A percentile compares a stretch with the other conserved stretches of the same genome.
These are phyloP conservation scores for Achaetomiella virescens DNA, from an alignment of 495 filamentous ascomycete species.

Conservation along the genomic window DNA sequence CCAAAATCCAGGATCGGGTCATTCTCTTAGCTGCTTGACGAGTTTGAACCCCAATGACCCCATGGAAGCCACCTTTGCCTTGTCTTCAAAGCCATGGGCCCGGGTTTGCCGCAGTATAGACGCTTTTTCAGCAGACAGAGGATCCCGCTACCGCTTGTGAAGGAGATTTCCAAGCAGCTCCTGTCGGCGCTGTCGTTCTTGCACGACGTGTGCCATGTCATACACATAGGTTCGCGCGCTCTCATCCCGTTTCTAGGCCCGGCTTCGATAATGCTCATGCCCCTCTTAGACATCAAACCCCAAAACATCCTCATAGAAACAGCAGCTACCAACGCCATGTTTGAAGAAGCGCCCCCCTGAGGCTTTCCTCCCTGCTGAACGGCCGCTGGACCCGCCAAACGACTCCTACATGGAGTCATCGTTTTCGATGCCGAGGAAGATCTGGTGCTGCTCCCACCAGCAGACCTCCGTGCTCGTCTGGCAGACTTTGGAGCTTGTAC, in stretches of 20 bases:
- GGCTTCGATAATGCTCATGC: no score
- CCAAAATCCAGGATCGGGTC: no score
- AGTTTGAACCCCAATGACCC: slow-evolving; percentile 24
- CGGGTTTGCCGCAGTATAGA: slow-evolving; percentile 4
- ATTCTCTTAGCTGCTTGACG: slow-evolving; percentile 31
- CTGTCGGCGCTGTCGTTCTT: slow-evolving; percentile 9
- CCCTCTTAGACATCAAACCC: slow-evolving; percentile 26
- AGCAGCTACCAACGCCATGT: slow-evolving; percentile 9
- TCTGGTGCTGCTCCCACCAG: not conserved
- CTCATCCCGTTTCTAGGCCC: no score
- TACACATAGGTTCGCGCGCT: slow-evolving; percentile 9
- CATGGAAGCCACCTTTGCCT: slow-evolving; percentile 28
- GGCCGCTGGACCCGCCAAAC: slow-evolving; percentile 5
- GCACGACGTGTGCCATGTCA: slow-evolving; percentile 13
- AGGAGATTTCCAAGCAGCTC: slow-evolving; percentile 7
- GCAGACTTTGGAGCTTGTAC: slow-evolving; percentile 12
- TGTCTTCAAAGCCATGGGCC: slow-evolving; percentile 31
- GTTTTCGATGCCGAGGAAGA: slow-evolving; percentile 11
- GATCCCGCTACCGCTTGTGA: slow-evolving; percentile 11
- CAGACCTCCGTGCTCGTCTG: slow-evolving; percentile 6
- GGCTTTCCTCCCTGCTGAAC: slow-evolving; percentile 1
- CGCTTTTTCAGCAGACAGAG: slow-evolving; percentile 2
- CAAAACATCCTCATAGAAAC: slow-evolving; percentile 24
- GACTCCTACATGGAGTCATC: slow-evolving; percentile 17
- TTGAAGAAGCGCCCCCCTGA: slow-evolving; percentile 11